Evolutionary conservation across 805 yeast species (phyloP).

Genomic region (Torulaspora maleeae): DNA sequence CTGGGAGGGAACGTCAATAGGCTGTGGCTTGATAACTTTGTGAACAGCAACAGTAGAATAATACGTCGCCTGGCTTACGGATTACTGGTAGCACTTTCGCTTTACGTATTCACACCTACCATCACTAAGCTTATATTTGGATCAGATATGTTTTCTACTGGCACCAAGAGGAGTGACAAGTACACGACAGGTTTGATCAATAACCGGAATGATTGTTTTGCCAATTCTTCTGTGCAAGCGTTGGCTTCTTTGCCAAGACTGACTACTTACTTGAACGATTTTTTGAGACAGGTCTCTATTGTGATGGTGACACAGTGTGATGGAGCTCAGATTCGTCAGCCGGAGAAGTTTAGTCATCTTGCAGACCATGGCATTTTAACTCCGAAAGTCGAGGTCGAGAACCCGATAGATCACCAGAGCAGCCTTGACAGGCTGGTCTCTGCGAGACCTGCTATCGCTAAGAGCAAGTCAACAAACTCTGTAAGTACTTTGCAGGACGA

Average conservation of each 20-base stretch:
- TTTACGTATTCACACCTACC: constrained; percentile 23
- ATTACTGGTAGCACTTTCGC: constrained; percentile 13
- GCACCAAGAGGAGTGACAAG: constrained; percentile 56
- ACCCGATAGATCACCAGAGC: constrained; percentile 11
- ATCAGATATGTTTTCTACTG: constrained; percentile 18
- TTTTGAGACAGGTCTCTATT: constrained; percentile 24
- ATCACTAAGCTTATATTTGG: constrained; percentile 12
- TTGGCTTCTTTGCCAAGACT: constrained; percentile 57
- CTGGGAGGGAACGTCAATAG: constrained; percentile 17
- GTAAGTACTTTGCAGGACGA: constrained; percentile 13
- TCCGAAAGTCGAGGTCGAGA: constrained; percentile 8
- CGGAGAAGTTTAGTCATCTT: not conserved
- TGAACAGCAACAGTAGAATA: constrained; percentile 18
- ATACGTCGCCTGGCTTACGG: constrained; percentile 4
- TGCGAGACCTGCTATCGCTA: constrained; percentile 7
- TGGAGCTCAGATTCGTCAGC: constrained; percentile 8
- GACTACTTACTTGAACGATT: constrained; percentile 49
- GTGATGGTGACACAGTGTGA: constrained; percentile 12
- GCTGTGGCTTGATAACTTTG: constrained; percentile 15
- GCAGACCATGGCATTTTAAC: constrained; percentile 6
- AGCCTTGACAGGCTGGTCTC: constrained; percentile 8
- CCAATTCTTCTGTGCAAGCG: constrained; percentile 83
- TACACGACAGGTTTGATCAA: constrained; percentile 80
- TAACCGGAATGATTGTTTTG: constrained; percentile 85
- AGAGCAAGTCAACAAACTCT: constrained; percentile 15